Evolutionary conservation across 1,284 basidiomycete genomes (phyloP).

Genomic region (Pulveroboletus ridleyi): DNA sequence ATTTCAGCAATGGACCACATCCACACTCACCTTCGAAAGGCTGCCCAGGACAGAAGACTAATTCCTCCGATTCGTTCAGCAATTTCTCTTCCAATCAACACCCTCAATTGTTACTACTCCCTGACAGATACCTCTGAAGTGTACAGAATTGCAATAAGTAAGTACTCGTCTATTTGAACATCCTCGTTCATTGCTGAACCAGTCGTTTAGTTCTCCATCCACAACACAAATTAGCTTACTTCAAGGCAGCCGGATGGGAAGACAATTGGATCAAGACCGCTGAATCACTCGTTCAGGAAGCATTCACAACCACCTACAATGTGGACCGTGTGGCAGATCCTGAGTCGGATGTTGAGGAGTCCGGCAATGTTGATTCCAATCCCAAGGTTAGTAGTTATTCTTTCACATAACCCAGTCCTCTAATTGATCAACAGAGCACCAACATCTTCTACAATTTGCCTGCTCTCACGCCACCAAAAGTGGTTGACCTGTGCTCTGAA

Average conservation of each 20-base stretch:
- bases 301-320: neutral
- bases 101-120: neutral
- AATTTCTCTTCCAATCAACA: neutral
- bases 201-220: too few relatives aligned
- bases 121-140: neutral
- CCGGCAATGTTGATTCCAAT: too few relatives aligned
- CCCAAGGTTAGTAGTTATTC: too few relatives aligned
- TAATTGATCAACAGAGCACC: neutral
- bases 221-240: neutral
- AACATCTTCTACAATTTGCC: neutral
- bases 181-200: neutral
- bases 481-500: neutral
- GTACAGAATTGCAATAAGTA: neutral
- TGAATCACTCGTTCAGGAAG: neutral
- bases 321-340: neutral
- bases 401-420: neutral
- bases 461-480: neutral
- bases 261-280: too few relatives aligned
- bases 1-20: neutral
- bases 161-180: neutral
- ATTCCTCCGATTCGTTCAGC: neutral
- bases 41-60: neutral
- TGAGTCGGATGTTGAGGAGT: neutral
- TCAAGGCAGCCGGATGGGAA: too few relatives aligned
- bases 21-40: neutral